Conservation (phyloP, 208 protist genomes). For the Crithidia expoeki region DNA sequence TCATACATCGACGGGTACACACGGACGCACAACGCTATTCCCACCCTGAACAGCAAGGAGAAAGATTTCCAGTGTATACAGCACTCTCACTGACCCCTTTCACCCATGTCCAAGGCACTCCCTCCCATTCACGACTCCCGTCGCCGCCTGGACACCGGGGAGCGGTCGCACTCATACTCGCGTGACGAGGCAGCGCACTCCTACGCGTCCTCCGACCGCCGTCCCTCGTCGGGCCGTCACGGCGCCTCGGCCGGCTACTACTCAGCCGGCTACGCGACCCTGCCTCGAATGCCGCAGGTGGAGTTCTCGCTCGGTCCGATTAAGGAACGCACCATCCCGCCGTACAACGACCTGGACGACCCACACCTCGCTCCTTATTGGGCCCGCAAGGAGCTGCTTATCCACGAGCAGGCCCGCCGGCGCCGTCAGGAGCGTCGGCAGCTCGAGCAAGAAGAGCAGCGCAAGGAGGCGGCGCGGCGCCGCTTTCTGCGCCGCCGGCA, state of each 20-base stretch:
- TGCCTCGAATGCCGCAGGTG: slow-evolving; percentile 50
- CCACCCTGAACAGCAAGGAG: too few relatives aligned
- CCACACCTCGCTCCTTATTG: slow-evolving; percentile 80
- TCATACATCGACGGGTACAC: too few relatives aligned
- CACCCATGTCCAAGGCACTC: slow-evolving; percentile 52
- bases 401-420: slow-evolving; percentile 47
- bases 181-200: slow-evolving; percentile 6
- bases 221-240: slow-evolving; percentile 2
- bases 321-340: slow-evolving; percentile 65
- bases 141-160: slow-evolving; percentile 7
- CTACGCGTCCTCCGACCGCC: slow-evolving; percentile 22
- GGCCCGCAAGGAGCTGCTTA: slow-evolving; percentile 68
- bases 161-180: slow-evolving; percentile 29
- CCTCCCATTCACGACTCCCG: slow-evolving; percentile 33
- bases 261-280: slow-evolving; percentile 4
- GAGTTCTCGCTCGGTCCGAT: slow-evolving; percentile 79
- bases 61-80: too few relatives aligned
- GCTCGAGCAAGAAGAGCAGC: slow-evolving; percentile 48
- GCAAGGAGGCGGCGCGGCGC: slow-evolving; percentile 40
- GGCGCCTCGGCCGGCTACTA: slow-evolving; percentile 10
- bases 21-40: too few relatives aligned
- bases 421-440: slow-evolving; percentile 51
- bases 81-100: background rate
- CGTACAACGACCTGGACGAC: slow-evolving; percentile 88
- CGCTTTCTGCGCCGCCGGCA: slow-evolving; percentile 72